Evolutionary conservation across 768 basidiomycete species (phyloP), one percentile per base, ranked within the genome.

Genomic region (Hypholoma fasciculare): DNA sequence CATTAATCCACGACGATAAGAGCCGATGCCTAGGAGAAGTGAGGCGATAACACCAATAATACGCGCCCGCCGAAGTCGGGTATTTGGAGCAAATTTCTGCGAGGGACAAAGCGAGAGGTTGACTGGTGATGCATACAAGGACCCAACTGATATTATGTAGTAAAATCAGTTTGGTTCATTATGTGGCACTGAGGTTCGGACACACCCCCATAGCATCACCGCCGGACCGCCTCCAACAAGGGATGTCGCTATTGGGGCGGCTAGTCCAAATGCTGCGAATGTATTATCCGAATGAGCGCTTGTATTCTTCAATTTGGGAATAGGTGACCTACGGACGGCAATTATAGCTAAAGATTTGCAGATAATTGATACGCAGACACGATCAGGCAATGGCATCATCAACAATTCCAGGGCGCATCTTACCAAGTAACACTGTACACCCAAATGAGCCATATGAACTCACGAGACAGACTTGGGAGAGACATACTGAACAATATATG

Each of bases 1-100:
- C 87, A 56, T 84, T 84, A 48, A 88, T 82, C 82, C 87, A 89
- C 14, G 82, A 84, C 2, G 81, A 69, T 8, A 86, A 62, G 7
- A 86, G 70, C 52, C 81, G 75, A 56, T 76, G 78, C 49, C 72
- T 74, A 0, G 84, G 81, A 3, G 84, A 77, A 0, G 83, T 80
- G 8, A 89, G 73, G 48, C 82, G 79, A 62, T 83, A 87, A 46
- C 82, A 81, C 87, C 87, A 89, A 62, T 88, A 86, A 61, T 85
- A 86, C 1, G 84, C 80, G 14, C 85, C 85, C 0, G 83, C 83
- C 0, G 83, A 82, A 1, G 84, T 86, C 0, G 85, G 85, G 60
- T 83, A 86, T 59, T 82, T 81, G 4, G 85, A 82, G 43, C 81
- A 82, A 30, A 85, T 82, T 65, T 86, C 85, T 0, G 78, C 84